Conservation (phyloP, 495 filamentous ascomycete genomes). For the Talaromyces ruber region DNA sequence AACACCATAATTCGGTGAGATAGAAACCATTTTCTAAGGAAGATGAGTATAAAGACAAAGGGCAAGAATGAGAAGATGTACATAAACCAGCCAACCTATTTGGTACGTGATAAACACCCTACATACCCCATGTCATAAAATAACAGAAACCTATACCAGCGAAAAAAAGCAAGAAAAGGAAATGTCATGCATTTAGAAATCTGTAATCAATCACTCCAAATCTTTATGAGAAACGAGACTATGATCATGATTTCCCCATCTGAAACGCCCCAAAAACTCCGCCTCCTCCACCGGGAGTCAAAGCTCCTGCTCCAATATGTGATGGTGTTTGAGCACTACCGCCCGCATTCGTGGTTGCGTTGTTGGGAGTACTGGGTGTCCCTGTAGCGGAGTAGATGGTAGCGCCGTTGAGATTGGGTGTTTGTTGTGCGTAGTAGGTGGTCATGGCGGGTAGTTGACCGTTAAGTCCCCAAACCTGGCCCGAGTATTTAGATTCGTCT, state of each 20-base stretch:
- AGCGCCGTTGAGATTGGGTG: constrained; percentile 49
- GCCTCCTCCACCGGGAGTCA: constrained; percentile 62
- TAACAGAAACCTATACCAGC: not conserved
- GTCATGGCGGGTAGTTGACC: constrained; percentile 43
- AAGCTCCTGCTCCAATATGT: constrained; percentile 41
- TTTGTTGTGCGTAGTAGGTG: constrained; percentile 37
- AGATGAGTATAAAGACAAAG: not conserved
- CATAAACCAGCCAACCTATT: not conserved
- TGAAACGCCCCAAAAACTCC: constrained; percentile 45
- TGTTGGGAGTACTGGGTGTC: constrained; percentile 65
- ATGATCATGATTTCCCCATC: constrained; percentile 30
- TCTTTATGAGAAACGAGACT: not conserved
- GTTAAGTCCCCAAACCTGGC: constrained; percentile 85
- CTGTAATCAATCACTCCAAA: constrained; percentile 1
- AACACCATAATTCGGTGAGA: not conserved
- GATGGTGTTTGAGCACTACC: constrained; percentile 48
- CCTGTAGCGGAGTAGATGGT: constrained; percentile 48
- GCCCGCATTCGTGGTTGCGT: constrained; percentile 42
- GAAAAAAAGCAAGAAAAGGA: not conserved
- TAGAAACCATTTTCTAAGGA: not conserved
- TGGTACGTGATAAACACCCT: not conserved
- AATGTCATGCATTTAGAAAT: constrained; percentile 2
- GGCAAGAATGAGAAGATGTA: not conserved
- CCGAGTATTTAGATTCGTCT: constrained; percentile 60
- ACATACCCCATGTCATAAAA: not conserved